Base-by-base conservation (phyloP, 2,329 filamentous ascomycete species). In the Venturia pyrina region DNA sequence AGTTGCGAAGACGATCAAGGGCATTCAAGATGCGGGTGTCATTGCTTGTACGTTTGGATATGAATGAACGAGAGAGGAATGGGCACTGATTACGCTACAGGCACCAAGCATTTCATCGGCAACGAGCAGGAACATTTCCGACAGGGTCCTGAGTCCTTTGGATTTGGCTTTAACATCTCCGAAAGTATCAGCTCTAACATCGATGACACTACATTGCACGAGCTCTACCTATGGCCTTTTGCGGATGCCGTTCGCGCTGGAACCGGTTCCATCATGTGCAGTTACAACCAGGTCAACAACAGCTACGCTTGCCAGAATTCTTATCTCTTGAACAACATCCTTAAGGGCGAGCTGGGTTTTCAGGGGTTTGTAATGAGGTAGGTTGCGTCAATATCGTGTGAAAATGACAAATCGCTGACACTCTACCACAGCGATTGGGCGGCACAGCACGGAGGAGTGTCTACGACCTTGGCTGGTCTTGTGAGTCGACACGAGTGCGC, bases 291-390 rank as follows among this genome's bases (percentile, higher is more conserved):
- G 72, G 74, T 92, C 75, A 96, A 96, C 79, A 91, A 91, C 75
- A 90, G 86, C 8, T 91, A 91, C 70, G 83, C 77, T 24, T 95
- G 91, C 76, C 89, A 93, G 72, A 95, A 95, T 78, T 89, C 87
- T 40, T 91, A 93, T 73, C 79, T 93, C 1, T 80, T 96, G 68
- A 96, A 95, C 70, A 88, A 88, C 0, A 82, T 96, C 13, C 78
- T 96, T 59, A 96, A 96, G 72, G 90, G 93, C 67, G 91, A 96
- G 74, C 80, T 96, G 1, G 91, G 90, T 10, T 96, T 96, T 72
- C 90, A 95, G 73, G 91, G 91, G 0, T 93, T 91, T 66, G 85
- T 95, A 13, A 89, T 95, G 81, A 88, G 48, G 48, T 24, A 53
- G 86, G 48, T 28, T 13, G 48, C 15, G 24, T 24, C 10, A 21